A percentile compares a stretch with the other conserved stretches of the same genome.
These are phyloP conservation scores for Irpex sp. DNA, from an alignment of 1,284 basidiomycete species.

Conservation along the genomic window DNA sequence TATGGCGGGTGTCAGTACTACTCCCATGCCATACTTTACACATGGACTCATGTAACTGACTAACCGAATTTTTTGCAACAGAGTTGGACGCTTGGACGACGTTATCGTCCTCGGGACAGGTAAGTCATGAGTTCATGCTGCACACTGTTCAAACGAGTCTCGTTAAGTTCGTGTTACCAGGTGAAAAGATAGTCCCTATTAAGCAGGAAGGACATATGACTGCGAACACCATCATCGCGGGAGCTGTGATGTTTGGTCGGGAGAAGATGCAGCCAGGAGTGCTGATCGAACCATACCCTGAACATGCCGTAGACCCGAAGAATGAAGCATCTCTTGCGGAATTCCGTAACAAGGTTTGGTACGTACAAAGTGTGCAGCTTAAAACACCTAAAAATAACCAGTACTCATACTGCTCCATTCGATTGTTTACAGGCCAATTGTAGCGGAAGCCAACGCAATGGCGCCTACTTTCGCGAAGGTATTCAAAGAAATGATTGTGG, in stretches of 20 bases:
- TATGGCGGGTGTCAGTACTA: conserved; percentile 14
- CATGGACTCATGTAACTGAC: not conserved
- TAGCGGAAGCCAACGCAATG: conserved; percentile 29
- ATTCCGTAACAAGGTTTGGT: conserved; percentile 13
- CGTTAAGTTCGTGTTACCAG: conserved; percentile 1
- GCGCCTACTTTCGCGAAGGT: conserved; percentile 33
- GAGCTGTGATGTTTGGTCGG: conserved; percentile 19
- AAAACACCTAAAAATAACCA: too few species aligned
- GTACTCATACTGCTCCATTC: not conserved
- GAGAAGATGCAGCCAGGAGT: conserved; percentile 18
- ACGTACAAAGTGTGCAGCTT: not conserved
- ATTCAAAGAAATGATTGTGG: conserved; percentile 29
- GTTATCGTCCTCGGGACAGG: conserved; percentile 18
- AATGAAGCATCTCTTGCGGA: conserved; percentile 4
- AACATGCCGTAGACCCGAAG: conserved; percentile 4
- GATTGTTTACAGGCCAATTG: conserved; percentile 7
- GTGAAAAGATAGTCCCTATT: conserved; percentile 24
- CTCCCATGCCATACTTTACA: not conserved
- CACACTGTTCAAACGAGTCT: not conserved
- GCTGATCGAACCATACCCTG: conserved; percentile 16
- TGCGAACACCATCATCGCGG: conserved; percentile 24
- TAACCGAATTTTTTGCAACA: not conserved
- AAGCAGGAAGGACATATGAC: conserved; percentile 25
- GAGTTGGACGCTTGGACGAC: conserved; percentile 20
- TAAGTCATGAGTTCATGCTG: not conserved